Evolutionary conservation across 805 yeast genomes (phyloP), one percentile per base, ranked within the genome.

Genomic region (Candida succiphila): DNA sequence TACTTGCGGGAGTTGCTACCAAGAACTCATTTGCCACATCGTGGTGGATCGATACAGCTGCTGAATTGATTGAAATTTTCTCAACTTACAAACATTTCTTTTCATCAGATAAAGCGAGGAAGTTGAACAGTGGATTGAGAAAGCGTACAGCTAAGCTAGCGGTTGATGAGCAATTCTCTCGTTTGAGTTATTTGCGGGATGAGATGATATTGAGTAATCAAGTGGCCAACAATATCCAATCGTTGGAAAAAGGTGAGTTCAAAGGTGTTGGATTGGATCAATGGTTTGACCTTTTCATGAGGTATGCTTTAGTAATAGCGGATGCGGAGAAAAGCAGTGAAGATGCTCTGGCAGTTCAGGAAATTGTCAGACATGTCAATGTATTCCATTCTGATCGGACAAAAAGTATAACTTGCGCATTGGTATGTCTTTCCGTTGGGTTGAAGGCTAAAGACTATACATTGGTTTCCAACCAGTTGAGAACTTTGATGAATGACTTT

Each of bases 241-340:
- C 15, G 16, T 3, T 30, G 4, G 3, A 25, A 3, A n/a, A 13
- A 5, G 21, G 16, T 22, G 6, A 2, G 5, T 30, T 30, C 13
- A 30, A 95, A 37, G 96, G 95, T 0, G 58, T 87, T 16, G 60
- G 66, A 3, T 83, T 83, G 52, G 82, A 80, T 25, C 69, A 69
- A 25, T 92, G 98, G 98, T 86, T 86, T 53, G 75, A 72, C 40
- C 61, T 89, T 6, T 84, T 87, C 46, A 78, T 87, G 72, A 81
- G 79, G 46, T 75, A 81, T 44, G 78, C 94, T 0, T 53, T 89
- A 24, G 66, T 77, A 17, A 66, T 81, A 32, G 77, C 86, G 0
- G 68, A 67, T 39, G 70, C 65, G 47, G 82, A 75, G 37, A 61
- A 65, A 2, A 49, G 49, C 31, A 60, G 65, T 2, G 76, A 75